Evolutionary conservation across 768 basidiomycete genomes (phyloP).

Genomic region (Suillus sp.): DNA sequence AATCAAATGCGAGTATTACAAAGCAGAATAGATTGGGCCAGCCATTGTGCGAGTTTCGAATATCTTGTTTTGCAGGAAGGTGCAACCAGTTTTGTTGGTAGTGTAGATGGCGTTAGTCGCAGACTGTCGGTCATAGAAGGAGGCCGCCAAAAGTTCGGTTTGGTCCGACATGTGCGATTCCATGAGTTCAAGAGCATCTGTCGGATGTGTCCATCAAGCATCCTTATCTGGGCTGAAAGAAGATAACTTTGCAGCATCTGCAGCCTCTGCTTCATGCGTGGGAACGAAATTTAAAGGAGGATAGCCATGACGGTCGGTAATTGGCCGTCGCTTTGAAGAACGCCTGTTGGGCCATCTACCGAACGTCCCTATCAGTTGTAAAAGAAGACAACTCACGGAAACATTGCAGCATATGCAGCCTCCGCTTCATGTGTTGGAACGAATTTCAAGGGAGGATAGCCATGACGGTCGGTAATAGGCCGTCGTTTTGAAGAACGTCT

Average conservation of each 20-base stretch:
- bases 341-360: neutral
- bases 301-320: slow-evolving; percentile 4
- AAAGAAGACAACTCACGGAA: neutral
- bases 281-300: slow-evolving; percentile 29
- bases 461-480: neutral
- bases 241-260: slow-evolving; percentile 23
- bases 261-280: slow-evolving; percentile 29
- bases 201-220: neutral
- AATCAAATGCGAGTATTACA: neutral
- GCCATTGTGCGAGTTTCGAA: neutral
- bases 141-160: neutral
- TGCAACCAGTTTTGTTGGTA: neutral
- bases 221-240: neutral
- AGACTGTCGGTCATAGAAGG: neutral
- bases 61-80: neutral
- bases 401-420: slow-evolving; percentile 23
- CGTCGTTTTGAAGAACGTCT: neutral
- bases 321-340: neutral
- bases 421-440: slow-evolving; percentile 31
- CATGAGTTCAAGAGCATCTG: neutral
- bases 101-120: neutral
- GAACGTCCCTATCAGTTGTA: neutral
- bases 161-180: neutral
- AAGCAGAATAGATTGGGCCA: neutral
- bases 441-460: slow-evolving; percentile 24